Base-by-base conservation (phyloP, 2,329 filamentous ascomycete genomes). In the Pyrenophora seminiperda region DNA sequence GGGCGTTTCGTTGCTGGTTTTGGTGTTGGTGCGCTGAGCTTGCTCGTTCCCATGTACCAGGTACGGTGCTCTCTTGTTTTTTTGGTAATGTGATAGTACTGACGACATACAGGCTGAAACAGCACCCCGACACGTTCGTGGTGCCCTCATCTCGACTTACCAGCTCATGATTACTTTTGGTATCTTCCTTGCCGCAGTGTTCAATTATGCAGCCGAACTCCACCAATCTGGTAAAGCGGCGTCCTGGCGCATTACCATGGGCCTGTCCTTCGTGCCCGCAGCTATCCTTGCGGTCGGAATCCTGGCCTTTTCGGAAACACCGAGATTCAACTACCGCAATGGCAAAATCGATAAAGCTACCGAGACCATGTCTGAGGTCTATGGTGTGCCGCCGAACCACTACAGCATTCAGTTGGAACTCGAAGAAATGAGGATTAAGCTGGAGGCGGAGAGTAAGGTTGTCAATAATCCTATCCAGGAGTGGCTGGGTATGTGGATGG, bases 121-220 rank as follows among this genome's bases (percentile, higher is more conserved):
- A 47, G 81, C 81, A 7, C 86, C 86, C 0, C 78, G 83, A 45
- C 79, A 83, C 49, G 81, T 88, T 49, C 82, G 86, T 58, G 84
- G 83, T 58, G 76, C 84, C 5, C 76, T 88, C 33, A 79, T 88
- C 39, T 61, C 81, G 1, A 81, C 78, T 18, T 88, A 88, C 67
- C 86, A 89, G 74, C 78, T 88, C 3, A 82, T 87, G 67, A 84
- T 88, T 62, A 88, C 85, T 0, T 75, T 87, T 29, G 86, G 86
- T 48, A 87, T 89, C 66, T 84, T 75, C 50, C 65, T 77, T 19
- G 76, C 73, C 2, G 70, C 71, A 29, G 66, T 73, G 49, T 75
- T 79, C 69, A 85, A 87, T 67, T 87, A 75, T 62, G 83, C 83
- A 7, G 87, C 85, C 15, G 75, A 83, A 55, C 73, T 69, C 6